phyloP scores from a whole-genome alignment of 148 eudicot genomes.

The Cornus florida region DNA sequence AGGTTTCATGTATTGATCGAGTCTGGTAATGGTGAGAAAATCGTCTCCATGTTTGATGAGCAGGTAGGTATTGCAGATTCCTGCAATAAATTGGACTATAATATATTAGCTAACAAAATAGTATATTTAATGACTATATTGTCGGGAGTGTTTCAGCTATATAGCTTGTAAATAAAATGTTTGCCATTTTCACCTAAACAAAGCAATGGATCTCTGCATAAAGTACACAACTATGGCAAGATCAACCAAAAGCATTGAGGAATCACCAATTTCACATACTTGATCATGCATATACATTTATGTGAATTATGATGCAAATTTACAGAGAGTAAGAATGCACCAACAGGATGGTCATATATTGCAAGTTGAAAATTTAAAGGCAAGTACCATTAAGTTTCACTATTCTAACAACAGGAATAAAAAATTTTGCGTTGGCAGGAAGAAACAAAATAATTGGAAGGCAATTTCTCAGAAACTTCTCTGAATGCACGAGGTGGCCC shows the following conservation, averaged over 20 bases:
- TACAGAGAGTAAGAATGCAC: neutral
- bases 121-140: neutral
- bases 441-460: neutral
- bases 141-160: neutral
- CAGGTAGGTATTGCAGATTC: slow-evolving; percentile 46
- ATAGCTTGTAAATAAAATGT: neutral
- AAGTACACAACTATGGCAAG: neutral
- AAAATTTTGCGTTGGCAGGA: neutral
- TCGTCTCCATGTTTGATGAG: slow-evolving; percentile 54
- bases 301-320: neutral
- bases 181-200: neutral
- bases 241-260: neutral
- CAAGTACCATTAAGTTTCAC: neutral
- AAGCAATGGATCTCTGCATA: neutral
- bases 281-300: too few species aligned
- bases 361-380: neutral
- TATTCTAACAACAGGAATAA: neutral
- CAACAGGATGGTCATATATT: neutral
- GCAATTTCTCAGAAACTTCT: too few species aligned
- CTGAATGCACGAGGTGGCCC: too few species aligned
- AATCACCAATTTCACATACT: neutral
- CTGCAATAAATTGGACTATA: slow-evolving; percentile 33
- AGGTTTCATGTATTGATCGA: slow-evolving; percentile 22
- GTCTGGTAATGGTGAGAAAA: slow-evolving; percentile 61
- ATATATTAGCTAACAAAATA: neutral